Evolutionary conservation across 2,329 filamentous ascomycete genomes (phyloP), one percentile per base, ranked within the genome.

Genomic region (Alternaria brassicicola): DNA sequence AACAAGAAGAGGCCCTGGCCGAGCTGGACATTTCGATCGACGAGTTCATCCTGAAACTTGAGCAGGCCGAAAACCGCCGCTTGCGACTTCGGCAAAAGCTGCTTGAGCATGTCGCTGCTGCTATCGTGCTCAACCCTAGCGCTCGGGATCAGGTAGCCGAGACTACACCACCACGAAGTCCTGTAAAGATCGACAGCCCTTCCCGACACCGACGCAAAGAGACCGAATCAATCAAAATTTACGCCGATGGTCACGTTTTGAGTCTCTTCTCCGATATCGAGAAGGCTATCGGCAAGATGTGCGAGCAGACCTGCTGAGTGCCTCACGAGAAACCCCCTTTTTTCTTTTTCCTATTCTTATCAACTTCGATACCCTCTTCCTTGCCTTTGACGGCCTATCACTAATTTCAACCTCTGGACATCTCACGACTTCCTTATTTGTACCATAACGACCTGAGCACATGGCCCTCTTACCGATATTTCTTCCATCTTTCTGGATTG

Each of bases 21-120:
- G 90, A 93, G 74, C 84, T 94, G 6, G 90, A 94, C 71, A 80
- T 84, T 15, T 90, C 88, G 3, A 93, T 94, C 62, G 91, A 93
- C 68, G 89, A 92, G 72, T 93, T 91, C 88, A 87, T 91, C 47
- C 82, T 79, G 66, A 93, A 93, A 78, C 84, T 93, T n/a, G 91
- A 93, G 71, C 85, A 89, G 62, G 89, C 90, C 9, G 91, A 94
- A 76, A 92, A 93, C 72, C 84, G 91, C 69, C 87, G 90, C 38
- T 88, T 87, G 15, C 84, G 89, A 6, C 87, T 94, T 42, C 85
- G 90, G 35, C 90, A 93, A 73, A 94, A 93, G 81, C 81, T 94
- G 12, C 84, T 94, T 3, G 90, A 94, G 76, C 91, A 94, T 70
- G 88, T 93, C 51, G 90, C 91, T 45, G 91, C 89, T 15, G 89